A percentile compares a stretch with the other conserved stretches of the same genome.
These are phyloP conservation scores for Quercus bicolor DNA, from an alignment of 306 rosid genomes.

Conservation along the genomic window DNA sequence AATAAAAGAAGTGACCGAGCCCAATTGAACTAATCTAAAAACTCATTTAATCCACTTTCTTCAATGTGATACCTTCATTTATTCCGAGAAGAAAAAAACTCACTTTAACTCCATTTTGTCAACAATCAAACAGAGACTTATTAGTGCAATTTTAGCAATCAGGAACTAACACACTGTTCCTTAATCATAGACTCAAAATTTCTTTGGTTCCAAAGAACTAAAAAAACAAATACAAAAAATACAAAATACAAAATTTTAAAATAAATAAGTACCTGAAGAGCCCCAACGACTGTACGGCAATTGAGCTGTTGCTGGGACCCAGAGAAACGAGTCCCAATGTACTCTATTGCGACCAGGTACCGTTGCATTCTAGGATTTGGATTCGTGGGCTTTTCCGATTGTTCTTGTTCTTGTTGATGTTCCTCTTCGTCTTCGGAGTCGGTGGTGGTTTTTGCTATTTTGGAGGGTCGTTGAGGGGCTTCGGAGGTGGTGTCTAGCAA, in stretches of 20 bases:
- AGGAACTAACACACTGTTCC: not conserved
- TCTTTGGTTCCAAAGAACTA: not conserved
- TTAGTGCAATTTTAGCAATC: not conserved
- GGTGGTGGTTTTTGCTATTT: conserved; percentile 43
- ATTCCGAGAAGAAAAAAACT: not conserved
- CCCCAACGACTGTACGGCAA: conserved; percentile 82
- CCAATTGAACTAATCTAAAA: no score
- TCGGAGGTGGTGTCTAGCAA: conserved; percentile 28
- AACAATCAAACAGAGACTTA: not conserved
- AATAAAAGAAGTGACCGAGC: not conserved
- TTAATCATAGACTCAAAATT: not conserved
- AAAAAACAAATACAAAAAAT: no score
- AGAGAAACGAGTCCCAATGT: conserved; percentile 77
- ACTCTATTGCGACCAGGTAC: conserved; percentile 77
- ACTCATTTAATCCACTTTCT: not conserved
- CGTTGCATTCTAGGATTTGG: conserved; percentile 58
- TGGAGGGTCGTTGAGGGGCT: conserved; percentile 41
- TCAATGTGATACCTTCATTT: not conserved
- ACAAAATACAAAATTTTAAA: not conserved
- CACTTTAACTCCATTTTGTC: not conserved
- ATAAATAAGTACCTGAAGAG: conserved; percentile 51
- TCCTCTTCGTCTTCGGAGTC: conserved; percentile 22
- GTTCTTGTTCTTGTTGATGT: not conserved
- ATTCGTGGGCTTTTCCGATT: conserved; percentile 31
- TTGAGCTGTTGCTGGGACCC: conserved; percentile 88